These are phyloP conservation scores for Crithidia acanthocephali DNA, from an alignment of 208 protist species.

Conservation along the genomic window DNA sequence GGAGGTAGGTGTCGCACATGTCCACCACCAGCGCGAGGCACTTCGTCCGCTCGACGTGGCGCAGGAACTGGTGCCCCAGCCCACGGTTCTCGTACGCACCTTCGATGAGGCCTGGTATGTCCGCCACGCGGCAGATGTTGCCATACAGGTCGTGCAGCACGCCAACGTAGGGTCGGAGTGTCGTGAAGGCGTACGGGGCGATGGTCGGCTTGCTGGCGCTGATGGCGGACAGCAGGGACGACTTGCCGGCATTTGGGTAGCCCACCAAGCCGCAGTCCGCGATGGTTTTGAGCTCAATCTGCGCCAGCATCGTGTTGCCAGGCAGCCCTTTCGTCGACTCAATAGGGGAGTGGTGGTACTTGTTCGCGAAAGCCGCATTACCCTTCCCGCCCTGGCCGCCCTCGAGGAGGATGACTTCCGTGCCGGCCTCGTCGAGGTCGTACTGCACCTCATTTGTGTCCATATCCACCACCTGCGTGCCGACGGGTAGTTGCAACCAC, in stretches of 20 bases:
- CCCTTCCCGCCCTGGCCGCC: conserved; percentile 92
- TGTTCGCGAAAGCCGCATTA: conserved; percentile 91
- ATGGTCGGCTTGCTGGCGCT: conserved; percentile 83
- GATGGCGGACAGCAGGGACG: conserved; percentile 90
- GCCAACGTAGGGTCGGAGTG: conserved; percentile 90
- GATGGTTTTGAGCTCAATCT: conserved; percentile 92
- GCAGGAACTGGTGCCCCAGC: conserved; percentile 92
- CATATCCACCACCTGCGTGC: conserved; percentile 87
- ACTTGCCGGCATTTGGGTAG: conserved; percentile 95
- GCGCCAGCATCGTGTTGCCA: conserved; percentile 89
- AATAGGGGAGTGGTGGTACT: conserved; percentile 87
- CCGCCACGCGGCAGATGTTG: conserved; percentile 84
- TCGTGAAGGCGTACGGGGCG: conserved; percentile 92
- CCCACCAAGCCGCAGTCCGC: conserved; percentile 93
- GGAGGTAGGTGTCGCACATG: conserved; percentile 78
- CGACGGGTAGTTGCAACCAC: conserved; percentile 84
- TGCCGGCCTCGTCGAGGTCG: conserved; percentile 79
- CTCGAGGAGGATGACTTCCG: conserved; percentile 85
- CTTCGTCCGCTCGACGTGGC: conserved; percentile 92
- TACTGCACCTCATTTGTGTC: conserved; percentile 92
- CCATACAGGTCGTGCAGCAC: conserved; percentile 85
- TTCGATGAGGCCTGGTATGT: conserved; percentile 93
- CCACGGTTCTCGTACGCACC: conserved; percentile 91
- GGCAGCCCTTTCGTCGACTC: conserved; percentile 91
- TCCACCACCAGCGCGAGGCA: conserved; percentile 90